A percentile compares a stretch with the other conserved stretches of the same genome.
phyloP scores from a whole-genome alignment of 768 basidiomycete genomes.

The Hortiboletus campestris region DNA sequence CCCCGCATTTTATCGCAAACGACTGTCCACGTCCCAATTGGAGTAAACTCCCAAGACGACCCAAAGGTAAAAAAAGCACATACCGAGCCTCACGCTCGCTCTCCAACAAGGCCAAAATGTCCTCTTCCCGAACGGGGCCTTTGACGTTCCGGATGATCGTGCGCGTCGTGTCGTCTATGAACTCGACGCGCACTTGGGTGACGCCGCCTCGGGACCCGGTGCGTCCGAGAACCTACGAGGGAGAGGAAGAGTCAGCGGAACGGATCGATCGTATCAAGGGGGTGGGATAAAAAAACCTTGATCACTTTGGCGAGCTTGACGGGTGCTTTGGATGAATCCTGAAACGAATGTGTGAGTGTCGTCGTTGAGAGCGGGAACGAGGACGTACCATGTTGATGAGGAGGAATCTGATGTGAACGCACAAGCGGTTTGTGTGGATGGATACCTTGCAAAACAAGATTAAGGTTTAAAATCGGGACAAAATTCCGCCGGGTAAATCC shows the following conservation, averaged over 20 bases:
- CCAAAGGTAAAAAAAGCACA: constrained; percentile 25
- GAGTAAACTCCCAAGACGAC: not conserved
- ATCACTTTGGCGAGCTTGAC: constrained; percentile 98
- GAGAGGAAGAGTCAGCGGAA: not conserved
- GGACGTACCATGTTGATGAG: constrained; percentile 25
- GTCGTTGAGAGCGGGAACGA: not conserved
- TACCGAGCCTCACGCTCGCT: constrained; percentile 99
- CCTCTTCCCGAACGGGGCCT: constrained; percentile 93
- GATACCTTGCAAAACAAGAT: constrained; percentile 13
- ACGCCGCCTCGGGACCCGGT: constrained; percentile 99
- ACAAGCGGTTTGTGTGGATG: constrained; percentile 9
- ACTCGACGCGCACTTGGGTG: constrained; percentile 98
- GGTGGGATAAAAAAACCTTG: constrained; percentile 59
- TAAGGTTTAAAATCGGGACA: constrained; percentile 15
- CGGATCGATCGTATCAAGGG: not conserved
- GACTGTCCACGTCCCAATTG: constrained; percentile 7
- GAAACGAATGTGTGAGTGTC: not conserved
- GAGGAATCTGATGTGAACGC: not conserved
- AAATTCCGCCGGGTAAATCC: constrained; percentile 24
- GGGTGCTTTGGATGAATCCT: constrained; percentile 88
- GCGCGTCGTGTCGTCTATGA: constrained; percentile 95
- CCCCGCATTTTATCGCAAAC: constrained; percentile 18
- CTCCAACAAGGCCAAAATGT: constrained; percentile 95
- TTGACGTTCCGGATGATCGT: constrained; percentile 99
- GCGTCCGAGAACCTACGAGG: constrained; percentile 84